phyloP scores from a whole-genome alignment of 179 eudicot species.

The Heliamphora pulchella region DNA sequence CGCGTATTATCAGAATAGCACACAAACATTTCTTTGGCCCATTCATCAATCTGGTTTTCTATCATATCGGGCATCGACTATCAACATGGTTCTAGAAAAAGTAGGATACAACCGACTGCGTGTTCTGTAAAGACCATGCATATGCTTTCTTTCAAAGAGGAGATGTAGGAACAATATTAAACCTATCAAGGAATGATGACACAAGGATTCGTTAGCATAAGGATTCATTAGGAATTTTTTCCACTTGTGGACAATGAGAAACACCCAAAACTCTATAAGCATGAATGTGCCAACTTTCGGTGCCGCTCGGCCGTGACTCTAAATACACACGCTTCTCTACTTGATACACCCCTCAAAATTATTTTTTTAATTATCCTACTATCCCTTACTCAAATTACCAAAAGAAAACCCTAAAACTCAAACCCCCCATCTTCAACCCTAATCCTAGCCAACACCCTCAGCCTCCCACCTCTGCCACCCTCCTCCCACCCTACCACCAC shows the following conservation, averaged over 20 bases:
- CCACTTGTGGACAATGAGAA: neutral
- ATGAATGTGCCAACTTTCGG: neutral
- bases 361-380: too few species aligned
- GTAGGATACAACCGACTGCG: neutral
- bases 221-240: neutral
- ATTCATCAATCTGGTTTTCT: neutral
- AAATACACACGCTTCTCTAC: too few species aligned
- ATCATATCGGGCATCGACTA: neutral
- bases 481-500: too few species aligned
- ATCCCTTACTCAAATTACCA: too few species aligned
- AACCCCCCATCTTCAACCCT: too few species aligned
- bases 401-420: too few species aligned
- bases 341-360: too few species aligned
- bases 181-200: neutral
- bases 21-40: neutral
- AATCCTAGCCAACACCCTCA: too few species aligned
- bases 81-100: neutral
- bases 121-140: too few species aligned
- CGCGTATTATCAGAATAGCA: neutral
- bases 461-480: too few species aligned
- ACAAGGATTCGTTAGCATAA: neutral
- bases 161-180: neutral
- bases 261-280: neutral
- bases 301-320: too few species aligned
- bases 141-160: too few species aligned